These are phyloP conservation scores for Clathrus columnatus DNA, from an alignment of 768 basidiomycete species.

Conservation along the genomic window DNA sequence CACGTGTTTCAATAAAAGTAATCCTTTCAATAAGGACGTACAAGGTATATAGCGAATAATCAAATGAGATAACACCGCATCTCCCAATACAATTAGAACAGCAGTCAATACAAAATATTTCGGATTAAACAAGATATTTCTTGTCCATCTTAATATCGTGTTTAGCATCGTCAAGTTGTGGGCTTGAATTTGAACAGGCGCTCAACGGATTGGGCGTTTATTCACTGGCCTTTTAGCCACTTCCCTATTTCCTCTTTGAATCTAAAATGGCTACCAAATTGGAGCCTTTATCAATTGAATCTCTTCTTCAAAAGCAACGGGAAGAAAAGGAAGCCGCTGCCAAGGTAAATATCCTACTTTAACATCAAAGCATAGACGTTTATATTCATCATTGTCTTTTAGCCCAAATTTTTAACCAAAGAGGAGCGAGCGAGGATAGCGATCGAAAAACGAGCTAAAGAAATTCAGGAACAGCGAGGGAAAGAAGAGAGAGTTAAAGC, in stretches of 20 bases:
- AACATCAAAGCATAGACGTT: neutral
- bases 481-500: constrained; percentile 49
- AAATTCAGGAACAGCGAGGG: constrained; percentile 66
- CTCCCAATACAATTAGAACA: constrained; percentile 55
- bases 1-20: constrained; percentile 4
- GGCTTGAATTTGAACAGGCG: neutral
- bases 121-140: constrained; percentile 39
- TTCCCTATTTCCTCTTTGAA: neutral
- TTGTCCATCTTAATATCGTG: neutral
- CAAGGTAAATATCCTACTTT: constrained; percentile 46
- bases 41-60: constrained; percentile 79
- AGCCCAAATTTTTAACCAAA: constrained; percentile 94
- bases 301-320: constrained; percentile 77
- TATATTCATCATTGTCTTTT: constrained; percentile 11
- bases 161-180: no score
- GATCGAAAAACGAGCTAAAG: constrained; percentile 76
- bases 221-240: neutral
- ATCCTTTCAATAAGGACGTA: constrained; percentile 32
- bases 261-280: constrained; percentile 35
- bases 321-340: constrained; percentile 83
- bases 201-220: no score
- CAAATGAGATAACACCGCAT: constrained; percentile 69
- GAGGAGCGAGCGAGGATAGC: constrained; percentile 86
- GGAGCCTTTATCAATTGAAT: constrained; percentile 84
- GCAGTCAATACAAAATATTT: constrained; percentile 63